Percentiles rank a stretch among this genome's conserved stretches.
Evolutionary conservation across 805 yeast species (phyloP).

Genomic region (Ogataea haglerorum): DNA sequence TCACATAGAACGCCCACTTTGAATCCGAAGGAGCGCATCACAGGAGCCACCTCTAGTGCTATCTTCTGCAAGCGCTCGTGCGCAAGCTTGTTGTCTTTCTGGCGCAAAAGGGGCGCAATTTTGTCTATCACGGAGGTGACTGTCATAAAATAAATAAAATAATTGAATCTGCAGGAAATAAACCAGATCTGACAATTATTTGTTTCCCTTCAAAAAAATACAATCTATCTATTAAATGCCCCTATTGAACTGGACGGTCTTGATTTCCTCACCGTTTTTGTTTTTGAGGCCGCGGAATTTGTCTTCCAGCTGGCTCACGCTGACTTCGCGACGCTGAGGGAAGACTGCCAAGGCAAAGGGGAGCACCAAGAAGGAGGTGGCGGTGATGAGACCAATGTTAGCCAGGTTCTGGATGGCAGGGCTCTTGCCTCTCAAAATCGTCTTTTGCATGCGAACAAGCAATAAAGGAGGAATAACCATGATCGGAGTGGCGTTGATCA

Average conservation of each 20-base stretch:
- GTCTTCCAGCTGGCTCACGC: slow-evolving; percentile 59
- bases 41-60: slow-evolving; percentile 69
- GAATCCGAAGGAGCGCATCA: slow-evolving; percentile 66
- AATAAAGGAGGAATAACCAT: slow-evolving; percentile 95
- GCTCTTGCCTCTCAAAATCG: slow-evolving; percentile 65
- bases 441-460: slow-evolving; percentile 72
- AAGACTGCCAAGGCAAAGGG: slow-evolving; percentile 96
- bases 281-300: slow-evolving; percentile 61
- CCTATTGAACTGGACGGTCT: slow-evolving; percentile 79
- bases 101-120: slow-evolving; percentile 47
- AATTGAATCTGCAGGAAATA: too few relatives aligned
- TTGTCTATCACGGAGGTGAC: slow-evolving; percentile 21
- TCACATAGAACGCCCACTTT: slow-evolving; percentile 70
- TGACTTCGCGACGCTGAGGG: slow-evolving; percentile 78
- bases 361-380: slow-evolving; percentile 79
- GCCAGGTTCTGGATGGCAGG: slow-evolving; percentile 59
- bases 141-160: background rate
- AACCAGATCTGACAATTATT: background rate
- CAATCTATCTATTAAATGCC: slow-evolving; percentile 65
- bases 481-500: slow-evolving; percentile 93
- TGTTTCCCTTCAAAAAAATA: too few relatives aligned
- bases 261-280: slow-evolving; percentile 53
- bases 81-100: slow-evolving; percentile 45
- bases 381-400: slow-evolving; percentile 83
- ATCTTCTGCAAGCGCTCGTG: slow-evolving; percentile 60